These are phyloP conservation scores for Raddia distichophylla DNA, from an alignment of 176 grass and related monocot species.

Conservation along the genomic window DNA sequence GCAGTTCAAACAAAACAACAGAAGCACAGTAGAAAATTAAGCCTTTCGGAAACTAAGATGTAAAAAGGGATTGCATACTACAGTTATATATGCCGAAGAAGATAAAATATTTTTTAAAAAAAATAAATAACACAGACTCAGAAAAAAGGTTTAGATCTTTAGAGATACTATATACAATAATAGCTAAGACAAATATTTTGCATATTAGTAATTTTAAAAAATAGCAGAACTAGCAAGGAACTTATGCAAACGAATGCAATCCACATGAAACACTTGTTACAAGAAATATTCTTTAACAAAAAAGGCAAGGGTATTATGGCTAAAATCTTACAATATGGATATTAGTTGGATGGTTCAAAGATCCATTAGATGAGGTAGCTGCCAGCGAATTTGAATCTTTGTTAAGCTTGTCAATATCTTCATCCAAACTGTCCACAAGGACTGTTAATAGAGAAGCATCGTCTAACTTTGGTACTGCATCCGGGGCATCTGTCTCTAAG, in stretches of 20 bases:
- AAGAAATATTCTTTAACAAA: constrained; percentile 2
- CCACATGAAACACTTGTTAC: neutral
- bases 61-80: neutral
- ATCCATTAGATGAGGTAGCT: constrained; percentile 23
- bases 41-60: neutral
- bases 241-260: neutral
- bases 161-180: neutral
- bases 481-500: constrained; percentile 82
- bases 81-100: neutral
- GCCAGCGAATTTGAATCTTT: constrained; percentile 27
- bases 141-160: neutral
- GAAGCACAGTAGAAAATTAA: neutral
- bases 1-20: constrained; percentile 9
- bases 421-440: constrained; percentile 29
- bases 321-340: constrained; percentile 72
- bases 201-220: neutral
- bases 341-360: constrained; percentile 83
- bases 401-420: constrained; percentile 37
- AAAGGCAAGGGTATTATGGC: constrained; percentile 27
- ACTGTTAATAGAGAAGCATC: constrained; percentile 53
- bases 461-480: constrained; percentile 67
- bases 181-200: neutral
- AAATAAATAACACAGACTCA: neutral
- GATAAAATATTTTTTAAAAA: neutral
- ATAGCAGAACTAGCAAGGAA: neutral